Evolutionary conservation across 2,329 filamentous ascomycete species (phyloP).

Genomic region (Rutstroemia sp.): DNA sequence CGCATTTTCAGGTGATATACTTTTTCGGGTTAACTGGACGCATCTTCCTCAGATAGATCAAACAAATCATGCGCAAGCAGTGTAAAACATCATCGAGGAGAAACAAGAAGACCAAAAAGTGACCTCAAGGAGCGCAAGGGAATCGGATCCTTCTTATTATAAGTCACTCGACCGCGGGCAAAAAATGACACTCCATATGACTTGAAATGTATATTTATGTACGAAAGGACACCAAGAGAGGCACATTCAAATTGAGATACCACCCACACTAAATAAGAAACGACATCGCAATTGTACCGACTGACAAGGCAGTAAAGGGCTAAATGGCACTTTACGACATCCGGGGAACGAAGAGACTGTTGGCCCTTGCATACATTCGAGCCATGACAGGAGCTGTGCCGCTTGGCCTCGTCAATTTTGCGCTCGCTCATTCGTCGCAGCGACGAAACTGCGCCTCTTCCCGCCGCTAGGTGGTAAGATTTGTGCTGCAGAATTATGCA

Average conservation of each 20-base stretch:
- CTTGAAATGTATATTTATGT: background rate
- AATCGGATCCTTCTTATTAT: background rate
- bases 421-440: conserved; percentile 1
- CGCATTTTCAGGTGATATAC: conserved; percentile 5
- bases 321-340: background rate
- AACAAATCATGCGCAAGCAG: background rate
- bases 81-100: background rate
- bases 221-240: background rate
- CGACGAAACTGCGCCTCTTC: conserved; percentile 8
- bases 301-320: background rate
- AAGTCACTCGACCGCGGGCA: background rate
- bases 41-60: background rate
- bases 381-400: conserved; percentile 4
- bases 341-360: background rate
- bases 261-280: conserved; percentile 5
- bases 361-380: conserved; percentile 4
- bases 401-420: conserved; percentile 1
- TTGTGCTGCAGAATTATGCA: background rate
- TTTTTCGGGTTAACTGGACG: background rate
- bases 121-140: background rate
- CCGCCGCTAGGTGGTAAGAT: conserved; percentile 4
- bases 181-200: background rate
- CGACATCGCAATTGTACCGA: background rate
- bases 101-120: background rate
- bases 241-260: background rate